These are phyloP conservation scores for Penicillium paxilli DNA, from an alignment of 495 filamentous ascomycete genomes.

Conservation along the genomic window DNA sequence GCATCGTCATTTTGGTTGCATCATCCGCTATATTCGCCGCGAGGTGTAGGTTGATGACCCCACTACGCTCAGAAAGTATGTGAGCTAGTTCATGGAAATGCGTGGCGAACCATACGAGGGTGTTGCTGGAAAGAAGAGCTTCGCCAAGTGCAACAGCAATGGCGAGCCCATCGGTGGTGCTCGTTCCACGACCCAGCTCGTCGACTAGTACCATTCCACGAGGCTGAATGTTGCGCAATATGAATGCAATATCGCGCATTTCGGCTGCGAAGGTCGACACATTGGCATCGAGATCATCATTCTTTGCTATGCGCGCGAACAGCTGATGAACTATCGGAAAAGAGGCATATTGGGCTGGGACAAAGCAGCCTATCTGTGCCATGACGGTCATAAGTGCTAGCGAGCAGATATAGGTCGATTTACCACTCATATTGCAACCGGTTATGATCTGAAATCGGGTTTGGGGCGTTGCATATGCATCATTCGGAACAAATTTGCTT, in stretches of 20 bases:
- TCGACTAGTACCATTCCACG: constrained; percentile 84
- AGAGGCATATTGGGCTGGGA: constrained; percentile 80
- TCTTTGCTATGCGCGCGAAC: constrained; percentile 81
- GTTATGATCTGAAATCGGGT: constrained; percentile 90
- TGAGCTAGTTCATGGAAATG: constrained; percentile 84
- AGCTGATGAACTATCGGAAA: constrained; percentile 80
- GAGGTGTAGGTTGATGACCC: constrained; percentile 81
- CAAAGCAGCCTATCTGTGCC: constrained; percentile 91
- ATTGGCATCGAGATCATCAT: constrained; percentile 89
- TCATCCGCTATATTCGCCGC: constrained; percentile 60
- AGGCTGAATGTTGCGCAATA: constrained; percentile 73
- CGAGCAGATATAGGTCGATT: constrained; percentile 90
- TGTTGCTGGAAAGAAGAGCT: constrained; percentile 72
- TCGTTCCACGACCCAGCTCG: constrained; percentile 90
- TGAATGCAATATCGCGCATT: constrained; percentile 95
- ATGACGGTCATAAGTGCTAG: constrained; percentile 85
- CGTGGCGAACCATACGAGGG: constrained; percentile 88
- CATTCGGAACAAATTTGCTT: constrained; percentile 78
- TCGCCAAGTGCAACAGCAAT: constrained; percentile 90
- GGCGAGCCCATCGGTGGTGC: constrained; percentile 81
- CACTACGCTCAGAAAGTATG: constrained; percentile 69
- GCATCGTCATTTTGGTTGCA: constrained; percentile 70
- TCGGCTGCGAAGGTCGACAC: constrained; percentile 91
- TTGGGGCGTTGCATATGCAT: constrained; percentile 77
- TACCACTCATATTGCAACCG: constrained; percentile 99